A percentile compares a stretch with the other conserved stretches of the same genome.
Evolutionary conservation across 495 filamentous ascomycete species (phyloP).

Genomic region (Rhypophila decipiens): DNA sequence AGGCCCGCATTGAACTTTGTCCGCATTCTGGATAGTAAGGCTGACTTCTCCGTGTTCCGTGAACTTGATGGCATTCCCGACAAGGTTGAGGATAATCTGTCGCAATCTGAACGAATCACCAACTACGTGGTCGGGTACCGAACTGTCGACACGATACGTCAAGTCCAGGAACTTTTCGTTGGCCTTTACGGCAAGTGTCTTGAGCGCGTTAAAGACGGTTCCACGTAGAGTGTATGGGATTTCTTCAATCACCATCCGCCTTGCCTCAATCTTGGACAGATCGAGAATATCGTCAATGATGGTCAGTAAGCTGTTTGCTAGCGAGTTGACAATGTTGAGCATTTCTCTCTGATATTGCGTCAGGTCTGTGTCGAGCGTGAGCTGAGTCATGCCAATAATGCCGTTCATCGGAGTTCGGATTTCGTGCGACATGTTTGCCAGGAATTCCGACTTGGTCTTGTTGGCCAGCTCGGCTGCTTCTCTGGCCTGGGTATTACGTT

Average conservation of each 20-base stretch:
- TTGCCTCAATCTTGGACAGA: constrained; percentile 98
- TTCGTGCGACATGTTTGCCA: constrained; percentile 99
- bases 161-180: constrained; percentile 94
- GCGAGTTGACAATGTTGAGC: constrained; percentile 96
- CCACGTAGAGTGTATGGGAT: constrained; percentile 94
- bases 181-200: constrained; percentile 93
- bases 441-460: constrained; percentile 97
- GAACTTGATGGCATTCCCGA: constrained; percentile 89
- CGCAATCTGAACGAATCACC: constrained; percentile 95
- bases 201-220: constrained; percentile 96
- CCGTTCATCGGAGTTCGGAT: constrained; percentile 91
- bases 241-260: constrained; percentile 98
- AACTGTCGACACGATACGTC: constrained; percentile 89
- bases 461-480: constrained; percentile 96
- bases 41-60: constrained; percentile 97
- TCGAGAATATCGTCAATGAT: constrained; percentile 99
- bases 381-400: constrained; percentile 92
- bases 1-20: constrained; percentile 48
- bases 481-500: constrained; percentile 92
- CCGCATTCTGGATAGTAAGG: constrained; percentile 76
- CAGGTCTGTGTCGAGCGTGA: constrained; percentile 92
- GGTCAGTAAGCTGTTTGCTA: constrained; percentile 93
- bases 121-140: constrained; percentile 92
- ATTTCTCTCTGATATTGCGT: constrained; percentile 95
- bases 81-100: constrained; percentile 84